Percentiles rank a stretch among this genome's conserved stretches.
Evolutionary conservation across 495 filamentous ascomycete species (phyloP).

Genomic region (Aspergillus saccharolyticus): DNA sequence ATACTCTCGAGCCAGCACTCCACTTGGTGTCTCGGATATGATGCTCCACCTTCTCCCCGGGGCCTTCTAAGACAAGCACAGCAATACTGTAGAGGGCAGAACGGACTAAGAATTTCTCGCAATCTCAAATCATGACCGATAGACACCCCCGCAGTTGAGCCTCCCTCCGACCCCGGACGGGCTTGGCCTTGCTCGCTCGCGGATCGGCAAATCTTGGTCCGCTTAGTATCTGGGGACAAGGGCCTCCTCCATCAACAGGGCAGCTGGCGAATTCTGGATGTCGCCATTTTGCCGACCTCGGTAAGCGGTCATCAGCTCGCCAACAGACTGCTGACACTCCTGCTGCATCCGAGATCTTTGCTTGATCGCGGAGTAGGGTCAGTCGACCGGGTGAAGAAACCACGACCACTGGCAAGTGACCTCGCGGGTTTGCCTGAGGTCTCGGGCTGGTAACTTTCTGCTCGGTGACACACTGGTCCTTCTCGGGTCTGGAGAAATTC

Average conservation of each 20-base stretch:
- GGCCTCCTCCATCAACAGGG: background rate
- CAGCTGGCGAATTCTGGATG: conserved; percentile 2
- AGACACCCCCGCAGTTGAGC: conserved; percentile 17
- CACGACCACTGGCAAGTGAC: background rate
- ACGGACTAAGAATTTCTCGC: background rate
- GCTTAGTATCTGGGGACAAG: background rate
- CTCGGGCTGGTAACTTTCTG: background rate
- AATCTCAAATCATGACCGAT: background rate
- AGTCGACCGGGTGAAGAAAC: background rate
- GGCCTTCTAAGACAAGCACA: conserved; percentile 2
- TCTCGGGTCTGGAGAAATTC: background rate
- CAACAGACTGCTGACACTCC: background rate
- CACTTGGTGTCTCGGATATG: background rate
- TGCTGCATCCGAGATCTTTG: background rate
- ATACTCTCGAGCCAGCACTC: background rate
- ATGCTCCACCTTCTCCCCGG: background rate
- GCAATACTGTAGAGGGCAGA: conserved; percentile 10
- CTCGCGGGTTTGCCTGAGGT: background rate
- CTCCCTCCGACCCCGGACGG: conserved; percentile 12
- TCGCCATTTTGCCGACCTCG: conserved; percentile 2
- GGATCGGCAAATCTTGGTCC: conserved; percentile 13
- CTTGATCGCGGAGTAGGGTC: background rate
- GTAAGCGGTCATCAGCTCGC: background rate
- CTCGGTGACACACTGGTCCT: background rate
- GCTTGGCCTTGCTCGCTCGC: conserved; percentile 4